Percentiles rank a stretch among this genome's conserved stretches.
phyloP scores from a whole-genome alignment of 176 grass and related monocot genomes.

The Hordeum vulgare region DNA sequence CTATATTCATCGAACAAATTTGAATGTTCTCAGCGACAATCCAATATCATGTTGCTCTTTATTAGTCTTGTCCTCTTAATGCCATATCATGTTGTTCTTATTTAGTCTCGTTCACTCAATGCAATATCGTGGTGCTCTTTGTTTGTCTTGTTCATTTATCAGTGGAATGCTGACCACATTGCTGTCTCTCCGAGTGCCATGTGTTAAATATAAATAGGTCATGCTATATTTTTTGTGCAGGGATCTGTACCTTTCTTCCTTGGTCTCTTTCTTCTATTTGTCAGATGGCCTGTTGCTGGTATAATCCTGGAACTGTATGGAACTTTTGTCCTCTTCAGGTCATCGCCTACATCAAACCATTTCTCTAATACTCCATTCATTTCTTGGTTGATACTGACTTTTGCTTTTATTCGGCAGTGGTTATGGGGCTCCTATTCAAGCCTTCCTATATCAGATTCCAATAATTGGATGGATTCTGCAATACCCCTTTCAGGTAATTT shows the following conservation, averaged over 20 bases:
- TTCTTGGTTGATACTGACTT: conserved; percentile 19
- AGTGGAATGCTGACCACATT: conserved; percentile 3
- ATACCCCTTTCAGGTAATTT: conserved; percentile 50
- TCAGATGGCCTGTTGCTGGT: conserved; percentile 79
- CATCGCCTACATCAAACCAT: background rate
- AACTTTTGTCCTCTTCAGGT: conserved; percentile 61
- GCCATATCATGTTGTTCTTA: background rate
- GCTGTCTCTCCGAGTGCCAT: background rate
- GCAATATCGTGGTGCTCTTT: background rate
- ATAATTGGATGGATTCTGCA: conserved; percentile 64
- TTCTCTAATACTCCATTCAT: background rate
- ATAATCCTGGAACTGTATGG: conserved; percentile 81
- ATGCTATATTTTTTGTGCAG: conserved; percentile 28
- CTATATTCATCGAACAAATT: background rate
- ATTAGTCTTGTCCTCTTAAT: background rate
- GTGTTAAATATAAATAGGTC: conserved; percentile 6
- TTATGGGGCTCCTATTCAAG: conserved; percentile 52
- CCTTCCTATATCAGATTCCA: conserved; percentile 62
- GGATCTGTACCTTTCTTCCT: conserved; percentile 84
- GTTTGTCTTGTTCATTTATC: background rate
- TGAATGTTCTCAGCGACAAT: background rate
- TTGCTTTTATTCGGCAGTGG: conserved; percentile 31
- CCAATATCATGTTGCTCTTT: background rate
- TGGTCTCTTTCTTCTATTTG: conserved; percentile 94
- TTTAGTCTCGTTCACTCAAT: background rate